A percentile compares a stretch with the other conserved stretches of the same genome.
Conservation (phyloP, 805 yeast genomes). For the Suhomyces sp. region DNA sequence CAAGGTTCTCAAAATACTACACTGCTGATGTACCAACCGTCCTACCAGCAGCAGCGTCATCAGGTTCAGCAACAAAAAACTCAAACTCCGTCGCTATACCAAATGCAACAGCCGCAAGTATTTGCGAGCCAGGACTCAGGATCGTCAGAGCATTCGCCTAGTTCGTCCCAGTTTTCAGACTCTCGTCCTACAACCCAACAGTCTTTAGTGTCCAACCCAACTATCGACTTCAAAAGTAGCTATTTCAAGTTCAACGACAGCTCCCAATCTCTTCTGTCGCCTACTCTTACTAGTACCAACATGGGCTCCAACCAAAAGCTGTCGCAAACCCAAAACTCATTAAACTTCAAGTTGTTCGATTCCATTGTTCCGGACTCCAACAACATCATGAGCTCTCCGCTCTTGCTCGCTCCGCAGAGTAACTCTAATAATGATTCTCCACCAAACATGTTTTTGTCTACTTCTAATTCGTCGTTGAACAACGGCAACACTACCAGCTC, state of each 20-base stretch:
- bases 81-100: constrained; percentile 1
- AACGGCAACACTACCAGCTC: neutral
- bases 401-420: constrained; percentile 17
- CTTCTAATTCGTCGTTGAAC: constrained; percentile 1
- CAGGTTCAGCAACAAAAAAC: neutral
- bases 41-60: neutral
- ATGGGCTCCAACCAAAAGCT: neutral
- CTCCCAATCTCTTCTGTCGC: constrained; percentile 16
- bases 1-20: constrained; percentile 2
- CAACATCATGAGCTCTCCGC: constrained; percentile 16
- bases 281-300: constrained; percentile 4
- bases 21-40: neutral
- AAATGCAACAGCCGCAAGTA: neutral
- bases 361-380: constrained; percentile 7
- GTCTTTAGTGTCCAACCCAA: neutral
- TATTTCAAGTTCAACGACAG: constrained; percentile 17
- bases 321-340: constrained; percentile 8
- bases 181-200: neutral
- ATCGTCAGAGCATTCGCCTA: neutral
- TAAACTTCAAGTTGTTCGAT: constrained; percentile 18
- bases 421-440: constrained; percentile 19
- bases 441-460: constrained; percentile 19
- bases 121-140: neutral
- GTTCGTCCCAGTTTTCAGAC: constrained; percentile 1
- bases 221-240: constrained; percentile 14